Percentiles rank a stretch among this genome's conserved stretches.
Evolutionary conservation across 148 eudicot species (phyloP).

Genomic region (Rhododendron kiyosumense): DNA sequence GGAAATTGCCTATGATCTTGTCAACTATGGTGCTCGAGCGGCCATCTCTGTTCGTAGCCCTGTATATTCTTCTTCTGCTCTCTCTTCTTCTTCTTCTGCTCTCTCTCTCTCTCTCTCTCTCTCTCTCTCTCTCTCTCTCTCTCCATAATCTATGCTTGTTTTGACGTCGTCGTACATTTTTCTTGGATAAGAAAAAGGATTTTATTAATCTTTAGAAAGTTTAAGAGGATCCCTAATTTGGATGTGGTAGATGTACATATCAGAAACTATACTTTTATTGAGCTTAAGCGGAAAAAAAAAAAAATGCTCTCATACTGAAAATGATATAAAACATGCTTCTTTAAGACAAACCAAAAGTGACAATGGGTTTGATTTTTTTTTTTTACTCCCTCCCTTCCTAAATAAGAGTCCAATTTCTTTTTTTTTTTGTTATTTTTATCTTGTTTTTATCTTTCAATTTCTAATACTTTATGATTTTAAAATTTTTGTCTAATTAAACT

Average conservation of each 20-base stretch:
- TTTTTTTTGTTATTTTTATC: too few species aligned
- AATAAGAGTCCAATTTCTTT: background rate
- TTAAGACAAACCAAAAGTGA: background rate
- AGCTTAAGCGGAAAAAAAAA: background rate
- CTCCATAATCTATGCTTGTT: background rate
- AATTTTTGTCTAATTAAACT: too few species aligned
- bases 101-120: background rate
- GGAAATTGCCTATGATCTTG: constrained; percentile 8
- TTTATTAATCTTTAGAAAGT: background rate
- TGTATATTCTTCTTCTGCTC: background rate
- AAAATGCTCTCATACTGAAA: background rate
- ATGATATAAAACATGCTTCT: background rate
- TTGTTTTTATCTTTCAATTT: too few species aligned
- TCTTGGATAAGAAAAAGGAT: too few species aligned
- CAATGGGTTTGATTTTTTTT: background rate
- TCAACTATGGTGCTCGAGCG: constrained; percentile 1
- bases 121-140: background rate
- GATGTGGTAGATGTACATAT: too few species aligned
- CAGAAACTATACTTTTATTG: too few species aligned
- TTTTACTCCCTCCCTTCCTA: too few species aligned
- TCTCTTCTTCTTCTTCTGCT: background rate
- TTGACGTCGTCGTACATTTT: background rate
- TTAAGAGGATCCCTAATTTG: too few species aligned
- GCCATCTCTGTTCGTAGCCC: constrained; percentile 15
- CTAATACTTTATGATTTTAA: too few species aligned